Conservation (phyloP, 1,139 yeast genomes). For the Debaryomyces singareniensis region DNA sequence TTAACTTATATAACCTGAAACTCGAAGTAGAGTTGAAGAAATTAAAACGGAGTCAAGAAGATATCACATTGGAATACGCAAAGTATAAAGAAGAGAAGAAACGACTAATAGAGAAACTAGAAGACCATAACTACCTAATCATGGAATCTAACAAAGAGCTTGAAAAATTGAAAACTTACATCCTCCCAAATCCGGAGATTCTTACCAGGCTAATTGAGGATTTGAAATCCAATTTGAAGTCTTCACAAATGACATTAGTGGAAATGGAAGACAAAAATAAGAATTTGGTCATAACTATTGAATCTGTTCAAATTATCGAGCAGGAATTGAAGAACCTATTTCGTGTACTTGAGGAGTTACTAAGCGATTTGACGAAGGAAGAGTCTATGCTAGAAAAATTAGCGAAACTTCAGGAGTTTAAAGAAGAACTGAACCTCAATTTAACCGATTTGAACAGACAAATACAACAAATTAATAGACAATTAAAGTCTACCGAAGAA, state of each 20-base stretch:
- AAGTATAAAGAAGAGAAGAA: constrained; percentile 61
- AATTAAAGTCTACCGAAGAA: constrained; percentile 47
- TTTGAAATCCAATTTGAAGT: constrained; percentile 41
- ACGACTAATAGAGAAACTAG: constrained; percentile 47
- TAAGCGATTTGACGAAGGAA: constrained; percentile 43
- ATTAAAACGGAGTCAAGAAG: constrained; percentile 60
- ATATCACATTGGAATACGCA: constrained; percentile 57
- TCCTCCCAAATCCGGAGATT: constrained; percentile 56
- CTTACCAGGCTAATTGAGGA: constrained; percentile 52
- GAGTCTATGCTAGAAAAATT: constrained; percentile 36
- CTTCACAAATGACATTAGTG: constrained; percentile 33
- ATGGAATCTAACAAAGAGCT: constrained; percentile 53
- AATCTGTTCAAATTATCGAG: constrained; percentile 52
- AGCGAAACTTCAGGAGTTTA: constrained; percentile 37
- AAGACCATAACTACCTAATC: constrained; percentile 47
- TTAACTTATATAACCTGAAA: constrained; percentile 50
- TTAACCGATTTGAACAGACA: constrained; percentile 46
- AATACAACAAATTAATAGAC: constrained; percentile 44
- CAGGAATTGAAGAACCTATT: constrained; percentile 48
- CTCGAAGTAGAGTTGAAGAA: constrained; percentile 60
- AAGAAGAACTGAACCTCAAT: constrained; percentile 39
- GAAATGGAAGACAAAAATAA: constrained; percentile 43
- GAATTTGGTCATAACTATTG: constrained; percentile 50
- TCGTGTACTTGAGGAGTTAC: constrained; percentile 53
- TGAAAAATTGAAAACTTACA: constrained; percentile 54